Evolutionary conservation across 192 early-diverging fungal genomes (phyloP).

Genomic region (Helicostylum pulchrum): DNA sequence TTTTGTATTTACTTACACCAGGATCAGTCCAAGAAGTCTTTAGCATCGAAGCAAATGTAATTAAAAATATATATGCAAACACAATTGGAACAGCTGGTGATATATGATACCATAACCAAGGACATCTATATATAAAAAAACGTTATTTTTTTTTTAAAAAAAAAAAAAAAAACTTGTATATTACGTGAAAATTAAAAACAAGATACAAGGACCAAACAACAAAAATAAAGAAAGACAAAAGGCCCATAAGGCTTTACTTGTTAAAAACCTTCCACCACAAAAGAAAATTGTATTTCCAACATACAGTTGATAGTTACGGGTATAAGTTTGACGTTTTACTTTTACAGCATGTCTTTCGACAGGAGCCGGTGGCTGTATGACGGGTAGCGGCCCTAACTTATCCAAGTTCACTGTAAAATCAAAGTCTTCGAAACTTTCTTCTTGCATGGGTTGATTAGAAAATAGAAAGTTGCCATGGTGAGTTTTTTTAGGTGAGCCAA

Average conservation of each 20-base stretch:
- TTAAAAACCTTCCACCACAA: constrained; percentile 61
- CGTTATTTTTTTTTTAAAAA: not conserved
- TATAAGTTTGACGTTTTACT: not conserved
- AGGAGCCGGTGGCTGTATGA: not conserved
- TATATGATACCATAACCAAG: constrained; percentile 60
- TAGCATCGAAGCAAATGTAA: constrained; percentile 65
- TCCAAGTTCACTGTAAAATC: not conserved
- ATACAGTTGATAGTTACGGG: constrained; percentile 47
- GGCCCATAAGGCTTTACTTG: constrained; percentile 59
- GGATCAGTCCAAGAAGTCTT: constrained; percentile 77
- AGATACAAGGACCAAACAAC: constrained; percentile 51
- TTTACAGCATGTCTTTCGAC: not conserved
- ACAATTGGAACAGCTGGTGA: constrained; percentile 62
- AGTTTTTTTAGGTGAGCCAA: not conserved
- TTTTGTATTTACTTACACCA: constrained; percentile 41
- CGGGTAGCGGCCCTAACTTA: not conserved
- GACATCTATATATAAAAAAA: constrained; percentile 46
- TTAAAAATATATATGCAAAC: constrained; percentile 61
- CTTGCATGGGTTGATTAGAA: not conserved
- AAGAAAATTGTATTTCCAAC: constrained; percentile 59
- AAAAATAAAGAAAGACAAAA: constrained; percentile 59
- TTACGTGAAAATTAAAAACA: constrained; percentile 61
- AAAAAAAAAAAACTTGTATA: constrained; percentile 2
- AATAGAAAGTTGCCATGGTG: not conserved
- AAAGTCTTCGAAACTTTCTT: constrained; percentile 13